These are phyloP conservation scores for Crassisporium funariophilum DNA, from an alignment of 768 basidiomycete genomes.

Conservation along the genomic window DNA sequence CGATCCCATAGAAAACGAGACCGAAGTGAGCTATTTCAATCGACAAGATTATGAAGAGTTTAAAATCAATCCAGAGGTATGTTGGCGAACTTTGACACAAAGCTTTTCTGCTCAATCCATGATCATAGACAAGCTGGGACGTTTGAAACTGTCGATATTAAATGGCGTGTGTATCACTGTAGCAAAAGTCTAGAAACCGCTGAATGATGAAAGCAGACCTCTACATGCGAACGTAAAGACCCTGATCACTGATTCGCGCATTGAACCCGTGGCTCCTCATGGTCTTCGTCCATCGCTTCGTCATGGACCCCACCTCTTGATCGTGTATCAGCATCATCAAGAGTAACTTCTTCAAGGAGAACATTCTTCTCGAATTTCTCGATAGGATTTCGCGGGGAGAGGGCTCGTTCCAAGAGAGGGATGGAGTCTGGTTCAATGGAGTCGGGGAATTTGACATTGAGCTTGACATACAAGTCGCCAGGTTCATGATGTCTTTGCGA, in stretches of 20 bases:
- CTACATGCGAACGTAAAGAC: conserved; percentile 12
- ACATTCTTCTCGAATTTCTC: conserved; percentile 69
- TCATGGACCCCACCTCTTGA: conserved; percentile 55
- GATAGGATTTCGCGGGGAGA: conserved; percentile 74
- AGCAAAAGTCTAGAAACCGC: conserved; percentile 31
- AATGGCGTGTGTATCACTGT: conserved; percentile 39
- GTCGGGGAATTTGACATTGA: conserved; percentile 90
- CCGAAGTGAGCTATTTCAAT: conserved; percentile 93
- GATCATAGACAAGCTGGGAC: conserved; percentile 49
- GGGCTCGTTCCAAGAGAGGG: conserved; percentile 77
- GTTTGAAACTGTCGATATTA: conserved; percentile 40
- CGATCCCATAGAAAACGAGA: conserved; percentile 81
- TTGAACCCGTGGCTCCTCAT: conserved; percentile 91
- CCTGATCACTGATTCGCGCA: conserved; percentile 80
- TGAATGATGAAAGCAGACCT: conserved; percentile 22
- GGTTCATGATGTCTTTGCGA: conserved; percentile 97
- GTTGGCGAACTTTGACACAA: conserved; percentile 4
- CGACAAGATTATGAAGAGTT: conserved; percentile 75
- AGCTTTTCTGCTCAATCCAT: conserved; percentile 9
- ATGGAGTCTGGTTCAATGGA: conserved; percentile 67
- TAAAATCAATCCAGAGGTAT: conserved; percentile 83
- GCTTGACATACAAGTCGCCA: conserved; percentile 88
- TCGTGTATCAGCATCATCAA: conserved; percentile 79
- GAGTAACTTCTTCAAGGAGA: conserved; percentile 79
- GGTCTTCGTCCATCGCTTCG: conserved; percentile 93